Conservation (phyloP, 768 basidiomycete species). For the Kwoniella sp. region DNA sequence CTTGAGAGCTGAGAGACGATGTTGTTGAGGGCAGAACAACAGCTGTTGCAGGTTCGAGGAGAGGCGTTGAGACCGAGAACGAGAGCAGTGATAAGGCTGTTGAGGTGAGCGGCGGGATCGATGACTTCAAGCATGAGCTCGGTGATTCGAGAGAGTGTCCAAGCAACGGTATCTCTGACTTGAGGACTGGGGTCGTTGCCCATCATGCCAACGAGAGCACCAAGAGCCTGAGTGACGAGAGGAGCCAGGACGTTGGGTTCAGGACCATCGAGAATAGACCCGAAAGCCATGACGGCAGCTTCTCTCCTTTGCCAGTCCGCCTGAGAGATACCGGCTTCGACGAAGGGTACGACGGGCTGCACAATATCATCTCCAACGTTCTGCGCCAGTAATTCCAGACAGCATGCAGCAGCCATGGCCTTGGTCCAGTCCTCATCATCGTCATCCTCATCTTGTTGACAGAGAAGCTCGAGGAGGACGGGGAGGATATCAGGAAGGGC, state of each 20-base stretch:
- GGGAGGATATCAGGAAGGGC: conserved; percentile 94
- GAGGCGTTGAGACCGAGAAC: conserved; percentile 77
- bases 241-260: conserved; percentile 83
- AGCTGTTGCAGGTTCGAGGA: conserved; percentile 85
- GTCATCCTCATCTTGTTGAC: conserved; percentile 92
- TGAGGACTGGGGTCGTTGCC: conserved; percentile 70
- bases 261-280: conserved; percentile 94
- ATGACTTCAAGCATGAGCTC: conserved; percentile 82
- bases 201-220: conserved; percentile 95
- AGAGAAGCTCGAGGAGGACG: conserved; percentile 82
- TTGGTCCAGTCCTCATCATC: conserved; percentile 99
- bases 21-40: conserved; percentile 96
- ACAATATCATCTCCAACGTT: conserved; percentile 91
- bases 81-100: conserved; percentile 77
- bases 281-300: conserved; percentile 97
- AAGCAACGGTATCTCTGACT: conserved; percentile 95
- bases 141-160: conserved; percentile 95
- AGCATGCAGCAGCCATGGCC: conserved; percentile 94
- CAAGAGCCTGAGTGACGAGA: conserved; percentile 89
- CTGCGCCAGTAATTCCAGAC: conserved; percentile 81
- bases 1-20: conserved; percentile 81
- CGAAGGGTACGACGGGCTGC: conserved; percentile 91
- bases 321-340: conserved; percentile 90
- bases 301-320: conserved; percentile 94
- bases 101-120: conserved; percentile 84